phyloP scores from a whole-genome alignment of 1,284 basidiomycete species.

The Cutaneotrichosporon dermatis region DNA sequence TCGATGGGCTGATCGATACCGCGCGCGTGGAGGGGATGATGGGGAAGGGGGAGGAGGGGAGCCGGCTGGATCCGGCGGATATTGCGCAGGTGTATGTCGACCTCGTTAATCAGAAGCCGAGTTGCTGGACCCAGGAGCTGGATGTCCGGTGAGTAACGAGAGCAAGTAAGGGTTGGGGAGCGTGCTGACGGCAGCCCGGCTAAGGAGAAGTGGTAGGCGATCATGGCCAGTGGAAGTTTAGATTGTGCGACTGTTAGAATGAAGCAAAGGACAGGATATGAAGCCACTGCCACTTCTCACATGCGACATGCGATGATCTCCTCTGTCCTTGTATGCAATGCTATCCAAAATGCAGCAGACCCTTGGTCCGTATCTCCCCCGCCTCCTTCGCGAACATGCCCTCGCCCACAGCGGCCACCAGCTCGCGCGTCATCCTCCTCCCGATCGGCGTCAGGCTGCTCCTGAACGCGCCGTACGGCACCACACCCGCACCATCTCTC shows the following conservation, averaged over 20 bases:
- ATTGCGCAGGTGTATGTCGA: conserved; percentile 35
- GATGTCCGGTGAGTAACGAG: conserved; percentile 19
- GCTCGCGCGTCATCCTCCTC: conserved; percentile 1
- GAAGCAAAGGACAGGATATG: not conserved
- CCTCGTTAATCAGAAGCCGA: conserved; percentile 41
- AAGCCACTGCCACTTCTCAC: not conserved
- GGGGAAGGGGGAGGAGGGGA: conserved; percentile 29
- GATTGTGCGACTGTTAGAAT: not conserved
- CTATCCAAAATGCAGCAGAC: conserved; percentile 9
- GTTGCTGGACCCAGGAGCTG: conserved; percentile 46
- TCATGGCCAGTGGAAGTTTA: too few species aligned
- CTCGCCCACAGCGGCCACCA: conserved; percentile 14
- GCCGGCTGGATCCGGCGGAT: conserved; percentile 11
- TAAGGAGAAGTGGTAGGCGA: conserved; percentile 13
- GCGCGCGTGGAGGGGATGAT: conserved; percentile 22
- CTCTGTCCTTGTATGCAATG: not conserved
- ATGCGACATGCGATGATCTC: too few species aligned
- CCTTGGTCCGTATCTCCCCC: conserved; percentile 6
- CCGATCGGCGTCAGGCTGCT: conserved; percentile 3
- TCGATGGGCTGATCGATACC: conserved; percentile 48
- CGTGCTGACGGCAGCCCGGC: conserved; percentile 9
- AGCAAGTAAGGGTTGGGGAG: too few species aligned
- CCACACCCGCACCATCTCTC: not conserved
- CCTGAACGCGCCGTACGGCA: conserved; percentile 12
- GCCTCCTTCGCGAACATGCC: conserved; percentile 11